These are phyloP conservation scores for Trichosanthes cucumerina DNA, from an alignment of 306 rosid species.

Conservation along the genomic window DNA sequence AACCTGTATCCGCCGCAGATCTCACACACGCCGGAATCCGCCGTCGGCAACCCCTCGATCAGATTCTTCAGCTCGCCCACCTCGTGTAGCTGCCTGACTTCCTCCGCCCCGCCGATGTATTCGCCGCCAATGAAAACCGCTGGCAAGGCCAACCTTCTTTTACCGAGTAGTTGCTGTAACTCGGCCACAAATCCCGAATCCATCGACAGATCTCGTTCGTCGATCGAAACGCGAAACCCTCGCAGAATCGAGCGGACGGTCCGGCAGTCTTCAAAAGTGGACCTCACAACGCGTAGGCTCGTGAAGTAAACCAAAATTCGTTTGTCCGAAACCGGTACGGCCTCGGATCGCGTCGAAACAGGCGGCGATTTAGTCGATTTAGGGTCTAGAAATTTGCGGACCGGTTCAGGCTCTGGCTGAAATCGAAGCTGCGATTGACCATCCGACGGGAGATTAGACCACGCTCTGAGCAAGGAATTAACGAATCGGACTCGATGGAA, in stretches of 20 bases:
- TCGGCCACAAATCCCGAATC: conserved; percentile 57
- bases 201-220: conserved; percentile 90
- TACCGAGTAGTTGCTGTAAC: conserved; percentile 50
- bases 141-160: conserved; percentile 37
- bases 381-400: conserved; percentile 4
- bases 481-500: conserved; percentile 82
- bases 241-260: conserved; percentile 63
- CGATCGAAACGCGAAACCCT: conserved; percentile 55
- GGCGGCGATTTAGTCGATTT: conserved; percentile 10
- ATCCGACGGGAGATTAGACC: conserved; percentile 21
- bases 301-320: conserved; percentile 80
- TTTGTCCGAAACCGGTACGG: conserved; percentile 44
- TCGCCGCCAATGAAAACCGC: conserved; percentile 73
- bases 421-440: conserved; percentile 1
- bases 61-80: conserved; percentile 82
- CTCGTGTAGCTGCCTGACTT: conserved; percentile 63
- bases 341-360: conserved; percentile 10
- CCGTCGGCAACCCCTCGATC: conserved; percentile 65
- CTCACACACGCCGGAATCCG: conserved; percentile 43
- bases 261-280: conserved; percentile 72
- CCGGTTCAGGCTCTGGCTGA: conserved; percentile 6
- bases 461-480: conserved; percentile 39
- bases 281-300: conserved; percentile 75
- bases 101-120: conserved; percentile 81
- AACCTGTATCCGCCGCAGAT: conserved; percentile 65